Conservation (phyloP, 495 filamentous ascomycete species). For the Penicillium verhagenii region DNA sequence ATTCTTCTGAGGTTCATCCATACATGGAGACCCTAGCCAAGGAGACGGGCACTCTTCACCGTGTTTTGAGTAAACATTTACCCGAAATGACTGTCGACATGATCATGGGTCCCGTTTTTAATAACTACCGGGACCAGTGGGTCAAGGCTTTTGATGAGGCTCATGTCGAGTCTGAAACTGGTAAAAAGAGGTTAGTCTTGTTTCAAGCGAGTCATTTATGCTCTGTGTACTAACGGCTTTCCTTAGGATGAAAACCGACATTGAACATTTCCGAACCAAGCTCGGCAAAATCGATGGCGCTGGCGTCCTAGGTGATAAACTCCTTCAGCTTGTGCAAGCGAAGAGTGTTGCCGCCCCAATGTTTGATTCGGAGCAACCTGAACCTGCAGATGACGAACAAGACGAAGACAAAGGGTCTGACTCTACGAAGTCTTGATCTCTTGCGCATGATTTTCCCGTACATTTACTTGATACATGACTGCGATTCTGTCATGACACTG, state of each 20-base stretch:
- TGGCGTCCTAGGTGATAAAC: constrained; percentile 63
- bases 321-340: constrained; percentile 64
- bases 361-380: background rate
- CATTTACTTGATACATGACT: background rate
- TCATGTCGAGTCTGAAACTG: constrained; percentile 61
- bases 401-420: constrained; percentile 17
- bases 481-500: background rate
- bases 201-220: background rate
- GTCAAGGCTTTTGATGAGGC: constrained; percentile 70
- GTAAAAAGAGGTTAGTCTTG: constrained; percentile 65
- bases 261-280: constrained; percentile 69
- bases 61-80: constrained; percentile 82
- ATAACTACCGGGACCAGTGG: constrained; percentile 81
- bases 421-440: constrained; percentile 13
- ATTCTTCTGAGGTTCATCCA: constrained; percentile 48
- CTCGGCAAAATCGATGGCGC: constrained; percentile 81
- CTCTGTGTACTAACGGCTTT: constrained; percentile 11
- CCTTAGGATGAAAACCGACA: constrained; percentile 74
- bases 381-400: background rate
- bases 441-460: background rate
- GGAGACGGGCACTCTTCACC: constrained; percentile 84
- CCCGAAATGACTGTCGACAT: constrained; percentile 72
- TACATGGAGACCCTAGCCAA: constrained; percentile 93
- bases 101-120: constrained; percentile 91
- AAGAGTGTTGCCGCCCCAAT: constrained; percentile 44